These are phyloP conservation scores for Schizonepeta tenuifolia DNA, from an alignment of 257 asterid genomes.

Conservation along the genomic window DNA sequence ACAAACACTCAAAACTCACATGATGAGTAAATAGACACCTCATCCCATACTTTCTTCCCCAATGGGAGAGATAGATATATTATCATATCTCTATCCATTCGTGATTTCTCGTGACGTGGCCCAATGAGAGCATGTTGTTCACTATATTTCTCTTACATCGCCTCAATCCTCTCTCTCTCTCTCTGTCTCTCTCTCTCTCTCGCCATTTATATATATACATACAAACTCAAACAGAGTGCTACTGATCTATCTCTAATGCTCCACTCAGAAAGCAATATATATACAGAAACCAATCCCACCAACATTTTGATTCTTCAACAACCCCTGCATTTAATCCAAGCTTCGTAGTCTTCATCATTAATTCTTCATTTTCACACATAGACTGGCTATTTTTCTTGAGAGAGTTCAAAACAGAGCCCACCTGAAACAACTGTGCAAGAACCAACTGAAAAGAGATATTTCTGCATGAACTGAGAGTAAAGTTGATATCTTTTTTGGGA, in stretches of 20 bases:
- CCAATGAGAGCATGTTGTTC: constrained; percentile 45
- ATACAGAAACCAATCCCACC: constrained; percentile 10
- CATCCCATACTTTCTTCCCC: background rate
- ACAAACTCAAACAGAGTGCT: background rate
- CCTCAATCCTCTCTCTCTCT: constrained; percentile 5
- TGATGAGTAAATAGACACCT: background rate
- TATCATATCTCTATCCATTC: constrained; percentile 60
- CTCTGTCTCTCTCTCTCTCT: constrained; percentile 1
- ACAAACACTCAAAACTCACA: background rate
- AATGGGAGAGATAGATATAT: constrained; percentile 18
- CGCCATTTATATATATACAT: background rate
- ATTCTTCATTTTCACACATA: background rate
- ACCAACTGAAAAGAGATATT: constrained; percentile 7
- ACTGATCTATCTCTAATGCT: constrained; percentile 14
- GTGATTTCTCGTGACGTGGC: constrained; percentile 61
- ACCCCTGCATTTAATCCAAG: constrained; percentile 20
- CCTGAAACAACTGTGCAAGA: background rate
- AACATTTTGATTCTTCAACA: background rate
- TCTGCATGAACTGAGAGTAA: background rate
- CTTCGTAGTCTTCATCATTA: background rate
- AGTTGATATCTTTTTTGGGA: constrained; percentile 28
- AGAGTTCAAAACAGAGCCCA: constrained; percentile 27
- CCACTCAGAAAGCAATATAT: constrained; percentile 9
- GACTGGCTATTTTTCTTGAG: background rate
- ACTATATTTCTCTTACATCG: constrained; percentile 8